Percentiles rank a stretch among this genome's conserved stretches.
phyloP scores from a whole-genome alignment of 2,329 filamentous ascomycete genomes.

The Hirsutella rhossiliensis region DNA sequence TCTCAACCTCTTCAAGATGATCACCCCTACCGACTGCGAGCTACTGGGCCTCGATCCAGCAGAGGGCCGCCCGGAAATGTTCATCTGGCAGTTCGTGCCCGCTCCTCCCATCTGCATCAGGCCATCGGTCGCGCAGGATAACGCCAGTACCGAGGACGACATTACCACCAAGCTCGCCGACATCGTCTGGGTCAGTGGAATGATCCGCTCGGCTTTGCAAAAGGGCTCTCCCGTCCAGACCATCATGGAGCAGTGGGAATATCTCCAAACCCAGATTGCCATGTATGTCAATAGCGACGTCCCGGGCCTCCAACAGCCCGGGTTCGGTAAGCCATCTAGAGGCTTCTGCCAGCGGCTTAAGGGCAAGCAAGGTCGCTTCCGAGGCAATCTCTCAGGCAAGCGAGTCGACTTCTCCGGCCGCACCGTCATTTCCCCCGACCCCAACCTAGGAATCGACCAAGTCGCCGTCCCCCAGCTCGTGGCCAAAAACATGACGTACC shows the following conservation, averaged over 20 bases:
- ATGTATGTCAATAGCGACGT: conserved; percentile 98
- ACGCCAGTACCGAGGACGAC: conserved; percentile 89
- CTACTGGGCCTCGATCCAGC: conserved; percentile 77
- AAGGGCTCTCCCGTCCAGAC: conserved; percentile 78
- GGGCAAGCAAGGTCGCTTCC: conserved; percentile 93
- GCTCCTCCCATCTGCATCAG: conserved; percentile 90
- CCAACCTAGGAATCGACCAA: conserved; percentile 85
- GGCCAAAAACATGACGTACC: conserved; percentile 94
- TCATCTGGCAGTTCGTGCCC: conserved; percentile 93
- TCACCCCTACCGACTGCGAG: conserved; percentile 78
- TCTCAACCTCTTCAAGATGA: conserved; percentile 81
- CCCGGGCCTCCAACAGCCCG: conserved; percentile 79
- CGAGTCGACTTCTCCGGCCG: conserved; percentile 96
- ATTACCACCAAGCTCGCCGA: conserved; percentile 94
- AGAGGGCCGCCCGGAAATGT: conserved; percentile 88
- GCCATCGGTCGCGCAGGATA: conserved; percentile 87
- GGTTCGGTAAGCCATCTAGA: conserved; percentile 77
- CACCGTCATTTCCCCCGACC: conserved; percentile 95
- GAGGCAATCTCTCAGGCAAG: conserved; percentile 93
- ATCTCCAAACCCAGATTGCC: conserved; percentile 84
- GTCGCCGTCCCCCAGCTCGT: conserved; percentile 85
- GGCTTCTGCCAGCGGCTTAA: conserved; percentile 94
- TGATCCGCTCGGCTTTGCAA: conserved; percentile 70
- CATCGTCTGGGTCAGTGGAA: conserved; percentile 83
- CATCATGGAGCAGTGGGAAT: conserved; percentile 98